Evolutionary conservation across 768 basidiomycete species (phyloP).

Genomic region (Suillus variegatus): DNA sequence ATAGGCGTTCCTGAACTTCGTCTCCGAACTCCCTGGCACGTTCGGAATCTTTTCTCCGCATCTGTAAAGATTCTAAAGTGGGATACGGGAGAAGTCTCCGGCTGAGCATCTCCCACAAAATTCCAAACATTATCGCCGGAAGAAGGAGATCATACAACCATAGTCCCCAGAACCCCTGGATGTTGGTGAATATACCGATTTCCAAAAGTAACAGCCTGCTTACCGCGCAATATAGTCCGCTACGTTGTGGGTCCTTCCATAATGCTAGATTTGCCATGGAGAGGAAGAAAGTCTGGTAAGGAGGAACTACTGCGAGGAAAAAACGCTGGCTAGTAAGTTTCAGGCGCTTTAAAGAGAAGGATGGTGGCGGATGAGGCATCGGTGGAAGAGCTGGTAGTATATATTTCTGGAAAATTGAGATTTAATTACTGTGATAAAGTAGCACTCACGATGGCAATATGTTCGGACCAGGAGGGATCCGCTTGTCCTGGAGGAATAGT

Average conservation of each 20-base stretch:
- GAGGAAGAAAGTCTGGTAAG: constrained; percentile 47
- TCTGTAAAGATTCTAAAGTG: constrained; percentile 51
- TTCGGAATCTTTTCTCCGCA: constrained; percentile 48
- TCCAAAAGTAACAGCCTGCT: constrained; percentile 24
- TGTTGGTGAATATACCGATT: constrained; percentile 6
- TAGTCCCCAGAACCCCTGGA: constrained; percentile 60
- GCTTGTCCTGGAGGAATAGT: constrained; percentile 10
- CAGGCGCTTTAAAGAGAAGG: constrained; percentile 57
- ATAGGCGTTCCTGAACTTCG: constrained; percentile 47
- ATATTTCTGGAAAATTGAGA: constrained; percentile 32
- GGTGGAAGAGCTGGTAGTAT: constrained; percentile 51
- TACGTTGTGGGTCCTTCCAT: constrained; percentile 54
- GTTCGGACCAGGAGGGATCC: constrained; percentile 27
- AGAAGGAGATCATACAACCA: constrained; percentile 63
- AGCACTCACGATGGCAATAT: constrained; percentile 26
- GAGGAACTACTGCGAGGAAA: constrained; percentile 53
- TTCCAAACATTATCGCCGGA: constrained; percentile 48
- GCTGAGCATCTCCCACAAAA: constrained; percentile 50
- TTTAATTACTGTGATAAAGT: constrained; percentile 12
- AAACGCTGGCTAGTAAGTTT: constrained; percentile 53
- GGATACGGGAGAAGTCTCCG: constrained; percentile 56
- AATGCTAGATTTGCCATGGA: constrained; percentile 46
- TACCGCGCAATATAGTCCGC: constrained; percentile 53
- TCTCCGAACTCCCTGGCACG: constrained; percentile 55
- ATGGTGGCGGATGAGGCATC: constrained; percentile 36